Conservation (phyloP, 177 flowering plant species). For the Vitis hybrid region DNA sequence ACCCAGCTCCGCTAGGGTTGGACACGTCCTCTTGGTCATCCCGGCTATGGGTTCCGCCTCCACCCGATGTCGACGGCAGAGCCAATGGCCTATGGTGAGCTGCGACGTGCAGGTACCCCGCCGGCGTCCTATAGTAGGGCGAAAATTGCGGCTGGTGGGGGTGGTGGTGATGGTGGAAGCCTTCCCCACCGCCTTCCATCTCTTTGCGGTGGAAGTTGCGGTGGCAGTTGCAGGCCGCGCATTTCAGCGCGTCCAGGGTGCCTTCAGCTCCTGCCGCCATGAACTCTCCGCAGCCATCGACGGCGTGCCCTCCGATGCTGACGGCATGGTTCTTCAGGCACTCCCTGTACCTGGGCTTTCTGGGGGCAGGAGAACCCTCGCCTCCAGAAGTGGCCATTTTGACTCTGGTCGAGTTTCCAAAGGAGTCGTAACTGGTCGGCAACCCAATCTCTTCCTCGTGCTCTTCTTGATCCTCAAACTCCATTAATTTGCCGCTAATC, state of each 20-base stretch:
- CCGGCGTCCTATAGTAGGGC: slow-evolving; percentile 48
- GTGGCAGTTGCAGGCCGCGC: slow-evolving; percentile 94
- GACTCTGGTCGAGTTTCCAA: slow-evolving; percentile 25
- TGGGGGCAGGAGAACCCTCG: not conserved
- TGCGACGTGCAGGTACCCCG: slow-evolving; percentile 63
- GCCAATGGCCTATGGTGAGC: slow-evolving; percentile 50
- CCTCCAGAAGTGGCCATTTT: slow-evolving; percentile 17
- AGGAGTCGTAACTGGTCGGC: slow-evolving; percentile 28
- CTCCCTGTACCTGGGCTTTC: slow-evolving; percentile 54
- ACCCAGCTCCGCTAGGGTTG: slow-evolving; percentile 29
- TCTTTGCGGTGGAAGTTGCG: slow-evolving; percentile 90
- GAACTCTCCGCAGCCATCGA: slow-evolving; percentile 93
- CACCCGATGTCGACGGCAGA: slow-evolving; percentile 69
- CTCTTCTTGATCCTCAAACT: slow-evolving; percentile 59
- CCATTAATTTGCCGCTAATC: slow-evolving; percentile 26
- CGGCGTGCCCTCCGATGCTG: slow-evolving; percentile 69
- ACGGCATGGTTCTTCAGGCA: slow-evolving; percentile 89
- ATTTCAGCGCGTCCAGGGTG: slow-evolving; percentile 69
- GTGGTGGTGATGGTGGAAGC: slow-evolving; percentile 13
- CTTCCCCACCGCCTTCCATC: not conserved
- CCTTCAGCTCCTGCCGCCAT: slow-evolving; percentile 80
- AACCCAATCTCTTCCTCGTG: slow-evolving; percentile 49
- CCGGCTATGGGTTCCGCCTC: slow-evolving; percentile 34
- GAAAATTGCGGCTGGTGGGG: slow-evolving; percentile 29
- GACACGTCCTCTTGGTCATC: slow-evolving; percentile 47